Conservation (phyloP, 805 yeast genomes). For the Starmerella sp. region DNA sequence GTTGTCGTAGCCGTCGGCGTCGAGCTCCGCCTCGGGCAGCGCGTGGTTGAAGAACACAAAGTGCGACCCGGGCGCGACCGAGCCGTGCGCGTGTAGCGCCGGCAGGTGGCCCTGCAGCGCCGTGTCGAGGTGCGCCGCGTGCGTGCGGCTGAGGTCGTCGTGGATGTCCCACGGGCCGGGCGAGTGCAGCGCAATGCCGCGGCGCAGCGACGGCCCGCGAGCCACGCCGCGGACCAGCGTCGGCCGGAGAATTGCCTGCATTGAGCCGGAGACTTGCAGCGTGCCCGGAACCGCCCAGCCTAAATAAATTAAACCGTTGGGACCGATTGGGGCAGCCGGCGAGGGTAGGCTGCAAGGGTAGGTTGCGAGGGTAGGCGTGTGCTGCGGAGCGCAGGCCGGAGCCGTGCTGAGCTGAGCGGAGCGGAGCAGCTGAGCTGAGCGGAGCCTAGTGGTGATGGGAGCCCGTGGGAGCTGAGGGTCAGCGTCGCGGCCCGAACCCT, state of each 20-base stretch:
- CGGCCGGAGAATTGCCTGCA: background rate
- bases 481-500: background rate
- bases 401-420: no score
- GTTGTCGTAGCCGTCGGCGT: constrained; percentile 69
- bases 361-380: no score
- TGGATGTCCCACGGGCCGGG: constrained; percentile 19
- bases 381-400: no score
- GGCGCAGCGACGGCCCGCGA: background rate
- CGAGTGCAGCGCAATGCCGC: background rate
- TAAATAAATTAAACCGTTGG: background rate
- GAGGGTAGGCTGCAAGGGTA: background rate
- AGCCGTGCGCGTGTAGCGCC: no score
- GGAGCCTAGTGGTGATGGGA: background rate
- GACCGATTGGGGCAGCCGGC: background rate
- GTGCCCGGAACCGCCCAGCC: background rate
- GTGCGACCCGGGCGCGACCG: constrained; percentile 42
- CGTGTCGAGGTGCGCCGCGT: constrained; percentile 25
- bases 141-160: constrained; percentile 27
- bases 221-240: background rate
- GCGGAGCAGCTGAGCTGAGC: no score
- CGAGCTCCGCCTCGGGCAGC: constrained; percentile 38
- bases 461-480: background rate
- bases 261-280: background rate
- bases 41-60: constrained; percentile 57
- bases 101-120: constrained; percentile 26